Base-by-base conservation (phyloP, 805 yeast species). In the Trichomonascus vanleenenianus region DNA sequence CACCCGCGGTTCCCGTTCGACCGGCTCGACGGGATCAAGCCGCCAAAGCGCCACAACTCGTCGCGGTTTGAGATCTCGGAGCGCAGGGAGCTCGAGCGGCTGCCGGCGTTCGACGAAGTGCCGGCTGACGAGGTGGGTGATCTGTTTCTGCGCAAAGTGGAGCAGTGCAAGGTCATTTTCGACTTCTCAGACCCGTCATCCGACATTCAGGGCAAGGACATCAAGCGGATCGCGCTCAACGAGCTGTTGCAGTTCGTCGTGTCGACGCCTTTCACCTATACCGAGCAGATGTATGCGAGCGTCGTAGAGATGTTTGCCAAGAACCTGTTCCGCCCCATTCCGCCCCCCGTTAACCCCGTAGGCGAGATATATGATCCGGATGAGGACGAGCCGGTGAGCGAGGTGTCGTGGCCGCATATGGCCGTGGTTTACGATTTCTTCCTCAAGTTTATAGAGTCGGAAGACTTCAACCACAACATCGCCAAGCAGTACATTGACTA, bases 351-450 rank as follows among this genome's bases (percentile, higher is more conserved):
- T 32, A 93, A 93, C 62, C 97, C 97, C 3, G 76, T 89, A 39
- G 98, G 98, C 33, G 98, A 93, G 53, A 77, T 91, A 34, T 93
- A 77, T 64, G 98, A 93, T 58, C 98, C 98, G 1, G 98, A 93
- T 66, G 98, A 93, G 67, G 98, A 93, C 68, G 98, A 93, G 66
- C 97, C 97, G 2, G 95, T 93, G 33, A 79, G 81, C 56, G 97
- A 93, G 63, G 78, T 91, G 52, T 89, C 97, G 8, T 93, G 98
- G 98, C 96, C 97, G 10, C 98, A 93, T 63, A 93, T 93, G 97
- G 95, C 87, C 65, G 76, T 88, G 37, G 95, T 89, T 30, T 93
- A 93, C 68, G 97, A 93, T 64, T 87, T 93, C 58, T 91, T 93
- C 62, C 70, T 93, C 49, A 73, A 95, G 58, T 91, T 93, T 65